Evolutionary conservation across 2,329 filamentous ascomycete genomes (phyloP), one percentile per base, ranked within the genome.

Genomic region (Didymella keratinophila): DNA sequence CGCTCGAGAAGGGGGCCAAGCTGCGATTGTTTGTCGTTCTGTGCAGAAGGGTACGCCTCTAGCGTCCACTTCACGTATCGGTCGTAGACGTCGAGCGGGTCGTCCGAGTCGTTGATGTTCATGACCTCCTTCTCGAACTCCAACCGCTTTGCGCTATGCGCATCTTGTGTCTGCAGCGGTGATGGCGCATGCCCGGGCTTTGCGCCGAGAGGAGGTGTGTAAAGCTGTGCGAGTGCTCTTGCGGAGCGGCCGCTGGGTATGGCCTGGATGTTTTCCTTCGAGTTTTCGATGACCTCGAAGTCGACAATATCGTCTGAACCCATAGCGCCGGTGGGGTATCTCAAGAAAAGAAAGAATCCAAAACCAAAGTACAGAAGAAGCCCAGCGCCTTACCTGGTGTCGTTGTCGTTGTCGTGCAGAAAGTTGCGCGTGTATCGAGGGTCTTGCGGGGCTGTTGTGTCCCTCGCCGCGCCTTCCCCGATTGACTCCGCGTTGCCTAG

Each of bases 231-330:
- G 50, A 99, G 88, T 52, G 95, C 93, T 80, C 89, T 91, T 44
- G 94, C 95, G 39, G 94, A 98, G 65, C 95, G 83, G 32, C 89
- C 95, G 62, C 92, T 90, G 16, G 94, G 93, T 12, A 99, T 84
- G 21, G 93, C 89, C 78, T 97, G 93, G 56, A 99, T 97, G 78
- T 99, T 99, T 80, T 99, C 95, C 80, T 99, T 99, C 71, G 97
- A 93, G 45, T 86, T 87, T 80, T 99, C 95, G 79, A 99, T 97
- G 63, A 97, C 86, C 70, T 96, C 91, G 80, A 99, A 98, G 80
- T 82, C 79, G 69, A 83, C 80, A 23, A 82, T 73, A 66, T 83
- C 81, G 58, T 79, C 77, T 54, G 78, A 79, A 58, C 75, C 76
- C 78, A 80, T 80, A 63, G 69, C 64, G 69, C 60, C 62, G 60